Percentiles rank a stretch among this genome's conserved stretches.
Conservation (phyloP, 2,329 filamentous ascomycete species). For the Emydomyces testavorans region DNA sequence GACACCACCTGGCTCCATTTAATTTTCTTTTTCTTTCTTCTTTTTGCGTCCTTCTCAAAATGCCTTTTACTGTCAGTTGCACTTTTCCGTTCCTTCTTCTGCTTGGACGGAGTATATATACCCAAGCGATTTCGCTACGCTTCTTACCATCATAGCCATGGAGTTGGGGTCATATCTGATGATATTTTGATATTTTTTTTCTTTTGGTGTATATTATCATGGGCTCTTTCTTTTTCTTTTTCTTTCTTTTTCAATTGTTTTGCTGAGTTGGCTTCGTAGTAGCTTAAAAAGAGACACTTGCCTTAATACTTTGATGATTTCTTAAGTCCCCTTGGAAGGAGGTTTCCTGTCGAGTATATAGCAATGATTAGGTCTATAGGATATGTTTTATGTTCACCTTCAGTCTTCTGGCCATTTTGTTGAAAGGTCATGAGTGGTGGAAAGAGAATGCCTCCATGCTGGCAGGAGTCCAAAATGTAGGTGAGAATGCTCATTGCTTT, state of each 20-base stretch:
- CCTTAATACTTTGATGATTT: neutral
- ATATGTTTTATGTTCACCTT: too few relatives aligned
- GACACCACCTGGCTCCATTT: neutral
- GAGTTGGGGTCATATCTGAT: constrained; percentile 1
- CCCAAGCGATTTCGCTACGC: constrained; percentile 1
- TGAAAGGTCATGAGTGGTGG: too few relatives aligned
- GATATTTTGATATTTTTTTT: neutral
- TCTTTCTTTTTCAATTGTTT: neutral
- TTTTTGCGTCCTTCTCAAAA: neutral
- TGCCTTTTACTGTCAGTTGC: neutral
- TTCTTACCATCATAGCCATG: constrained; percentile 3
- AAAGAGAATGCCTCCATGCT: neutral
- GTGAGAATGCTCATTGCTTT: too few relatives aligned
- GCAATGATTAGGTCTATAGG: too few relatives aligned
- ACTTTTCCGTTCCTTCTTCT: neutral
- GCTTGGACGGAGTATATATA: neutral
- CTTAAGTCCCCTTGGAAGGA: too few relatives aligned
- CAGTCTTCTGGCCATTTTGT: too few relatives aligned
- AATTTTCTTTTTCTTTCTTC: neutral
- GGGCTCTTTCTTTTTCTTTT: neutral
- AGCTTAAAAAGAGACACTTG: neutral
- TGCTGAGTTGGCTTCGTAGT: neutral
- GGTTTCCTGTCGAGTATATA: too few relatives aligned
- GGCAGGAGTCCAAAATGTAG: too few relatives aligned
- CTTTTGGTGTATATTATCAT: constrained; percentile 1